Evolutionary conservation across 2,329 filamentous ascomycete genomes (phyloP).

Genomic region (Fusarium piperis): DNA sequence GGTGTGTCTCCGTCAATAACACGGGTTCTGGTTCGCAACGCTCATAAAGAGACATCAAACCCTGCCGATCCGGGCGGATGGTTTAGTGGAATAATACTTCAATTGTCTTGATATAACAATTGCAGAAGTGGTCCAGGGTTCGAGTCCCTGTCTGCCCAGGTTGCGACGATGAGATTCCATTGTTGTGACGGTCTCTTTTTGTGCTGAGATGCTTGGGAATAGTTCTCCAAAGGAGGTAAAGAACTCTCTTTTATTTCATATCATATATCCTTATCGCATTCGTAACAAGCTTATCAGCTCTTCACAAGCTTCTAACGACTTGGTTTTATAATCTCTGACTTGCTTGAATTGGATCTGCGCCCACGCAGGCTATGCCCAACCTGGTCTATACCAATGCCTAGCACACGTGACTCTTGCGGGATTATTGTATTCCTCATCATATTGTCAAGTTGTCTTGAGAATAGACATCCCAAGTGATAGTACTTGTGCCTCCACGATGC

Average conservation of each 20-base stretch:
- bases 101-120: neutral
- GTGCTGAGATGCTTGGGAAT: neutral
- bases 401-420: neutral
- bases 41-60: neutral
- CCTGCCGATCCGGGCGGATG: conserved; percentile 10
- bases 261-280: neutral
- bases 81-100: conserved; percentile 39
- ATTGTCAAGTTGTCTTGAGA: neutral
- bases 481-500: neutral
- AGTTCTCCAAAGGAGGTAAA: neutral
- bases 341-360: neutral
- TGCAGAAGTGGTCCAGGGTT: conserved; percentile 33
- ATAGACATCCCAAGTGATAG: neutral
- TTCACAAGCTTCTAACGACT: no score
- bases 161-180: conserved; percentile 5
- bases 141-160: conserved; percentile 35
- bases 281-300: neutral
- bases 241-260: neutral
- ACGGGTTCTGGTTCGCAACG: neutral
- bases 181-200: conserved; percentile 2
- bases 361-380: neutral
- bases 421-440: neutral
- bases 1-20: neutral
- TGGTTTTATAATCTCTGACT: neutral
- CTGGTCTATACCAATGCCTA: neutral